Evolutionary conservation across 495 filamentous ascomycete genomes (phyloP).

Genomic region (Xylaria curta): DNA sequence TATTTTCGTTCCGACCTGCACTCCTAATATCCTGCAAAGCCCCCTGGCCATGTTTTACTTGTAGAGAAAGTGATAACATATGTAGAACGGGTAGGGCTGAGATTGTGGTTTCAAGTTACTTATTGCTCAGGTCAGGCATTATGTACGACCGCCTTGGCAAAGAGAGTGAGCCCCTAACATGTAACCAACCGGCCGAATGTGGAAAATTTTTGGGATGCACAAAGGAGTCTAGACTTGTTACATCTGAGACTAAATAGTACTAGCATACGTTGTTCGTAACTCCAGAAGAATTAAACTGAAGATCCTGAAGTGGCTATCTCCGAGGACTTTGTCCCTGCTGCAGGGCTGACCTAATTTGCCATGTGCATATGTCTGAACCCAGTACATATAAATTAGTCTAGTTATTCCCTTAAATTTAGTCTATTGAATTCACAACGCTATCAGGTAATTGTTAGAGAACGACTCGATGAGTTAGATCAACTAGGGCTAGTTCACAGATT

Average conservation of each 20-base stretch:
- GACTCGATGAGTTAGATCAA: no score
- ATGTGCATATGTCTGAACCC: not conserved
- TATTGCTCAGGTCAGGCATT: not conserved
- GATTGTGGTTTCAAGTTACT: no score
- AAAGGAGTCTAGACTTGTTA: not conserved
- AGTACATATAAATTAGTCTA: not conserved
- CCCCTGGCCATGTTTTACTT: not conserved
- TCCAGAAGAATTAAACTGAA: no score
- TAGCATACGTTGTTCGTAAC: no score
- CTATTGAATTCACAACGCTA: not conserved
- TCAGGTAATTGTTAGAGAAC: no score
- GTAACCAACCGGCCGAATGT: not conserved
- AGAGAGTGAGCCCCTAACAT: not conserved
- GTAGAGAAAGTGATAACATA: no score
- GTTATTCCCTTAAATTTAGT: not conserved
- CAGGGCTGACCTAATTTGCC: not conserved
- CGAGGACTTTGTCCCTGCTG: not conserved
- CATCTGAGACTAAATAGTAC: no score
- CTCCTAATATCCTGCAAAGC: not conserved
- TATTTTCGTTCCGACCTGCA: not conserved
- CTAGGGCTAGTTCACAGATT: no score
- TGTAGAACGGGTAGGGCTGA: no score
- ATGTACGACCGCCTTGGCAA: not conserved
- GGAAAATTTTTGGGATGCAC: not conserved
- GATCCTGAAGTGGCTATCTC: not conserved